A percentile compares a stretch with the other conserved stretches of the same genome.
phyloP scores from a whole-genome alignment of 441 rosid genomes.

The Omphalea diandra region DNA sequence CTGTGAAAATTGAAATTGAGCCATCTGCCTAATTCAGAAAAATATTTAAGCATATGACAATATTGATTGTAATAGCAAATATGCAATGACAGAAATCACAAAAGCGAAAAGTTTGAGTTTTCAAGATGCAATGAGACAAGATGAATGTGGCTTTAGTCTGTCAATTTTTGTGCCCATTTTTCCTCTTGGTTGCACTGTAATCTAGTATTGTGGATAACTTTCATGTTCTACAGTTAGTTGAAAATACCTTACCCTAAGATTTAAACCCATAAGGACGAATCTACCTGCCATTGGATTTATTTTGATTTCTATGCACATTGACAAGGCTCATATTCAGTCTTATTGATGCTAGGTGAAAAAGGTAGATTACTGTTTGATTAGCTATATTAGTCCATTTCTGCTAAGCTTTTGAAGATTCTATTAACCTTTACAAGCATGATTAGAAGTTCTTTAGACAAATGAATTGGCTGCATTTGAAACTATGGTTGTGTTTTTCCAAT shows the following conservation, averaged over 20 bases:
- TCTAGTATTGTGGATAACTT: too few species aligned
- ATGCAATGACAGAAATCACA: not conserved
- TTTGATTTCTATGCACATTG: too few species aligned
- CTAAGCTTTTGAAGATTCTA: not conserved
- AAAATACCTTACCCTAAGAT: too few species aligned
- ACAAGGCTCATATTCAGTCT: not conserved
- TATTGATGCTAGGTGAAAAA: not conserved
- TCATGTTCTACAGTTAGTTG: too few species aligned
- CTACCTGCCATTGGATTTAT: too few species aligned
- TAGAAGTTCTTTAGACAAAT: not conserved
- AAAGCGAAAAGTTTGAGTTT: not conserved
- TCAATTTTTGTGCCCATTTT: not conserved
- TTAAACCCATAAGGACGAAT: too few species aligned
- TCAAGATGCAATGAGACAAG: not conserved
- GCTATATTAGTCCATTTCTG: not conserved
- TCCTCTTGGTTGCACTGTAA: too few species aligned
- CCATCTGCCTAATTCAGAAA: not conserved
- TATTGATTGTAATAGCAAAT: constrained; percentile 19
- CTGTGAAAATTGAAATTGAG: not conserved
- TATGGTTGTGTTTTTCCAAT: not conserved
- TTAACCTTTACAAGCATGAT: not conserved
- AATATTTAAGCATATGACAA: not conserved
- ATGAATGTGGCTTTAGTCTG: not conserved
- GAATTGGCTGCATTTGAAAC: not conserved
- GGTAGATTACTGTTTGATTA: not conserved